These are phyloP conservation scores for Septoria linicola DNA, from an alignment of 2,329 filamentous ascomycete species.

Conservation along the genomic window DNA sequence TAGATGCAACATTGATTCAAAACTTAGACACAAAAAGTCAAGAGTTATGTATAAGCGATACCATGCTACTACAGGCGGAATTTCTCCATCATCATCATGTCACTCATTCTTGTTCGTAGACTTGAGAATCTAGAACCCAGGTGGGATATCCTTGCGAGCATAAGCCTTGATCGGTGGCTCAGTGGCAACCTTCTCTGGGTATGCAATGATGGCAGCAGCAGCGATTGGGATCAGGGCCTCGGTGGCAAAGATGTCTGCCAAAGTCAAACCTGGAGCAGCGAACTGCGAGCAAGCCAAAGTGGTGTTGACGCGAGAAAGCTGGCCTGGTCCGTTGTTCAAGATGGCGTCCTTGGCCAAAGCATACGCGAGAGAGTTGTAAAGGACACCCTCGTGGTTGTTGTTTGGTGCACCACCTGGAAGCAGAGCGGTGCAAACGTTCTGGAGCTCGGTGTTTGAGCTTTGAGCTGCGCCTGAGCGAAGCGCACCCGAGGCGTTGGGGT, in stretches of 20 bases:
- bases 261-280: constrained; percentile 40
- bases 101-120: background rate
- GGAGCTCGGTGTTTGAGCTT: constrained; percentile 53
- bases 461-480: constrained; percentile 46
- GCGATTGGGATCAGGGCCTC: constrained; percentile 43
- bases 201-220: constrained; percentile 37
- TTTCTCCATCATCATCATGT: background rate
- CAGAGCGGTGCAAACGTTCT: constrained; percentile 42
- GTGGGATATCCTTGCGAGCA: constrained; percentile 34
- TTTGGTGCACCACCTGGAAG: constrained; percentile 42
- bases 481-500: constrained; percentile 48
- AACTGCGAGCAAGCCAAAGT: constrained; percentile 40
- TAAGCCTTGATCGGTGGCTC: constrained; percentile 46
- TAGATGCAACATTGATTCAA: background rate
- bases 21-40: no score
- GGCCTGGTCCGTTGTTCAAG: constrained; percentile 46
- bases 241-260: constrained; percentile 47
- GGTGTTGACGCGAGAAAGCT: constrained; percentile 41
- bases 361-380: constrained; percentile 50
- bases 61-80: no score
- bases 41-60: no score
- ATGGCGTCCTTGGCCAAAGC: constrained; percentile 50
- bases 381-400: constrained; percentile 51
- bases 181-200: constrained; percentile 36
- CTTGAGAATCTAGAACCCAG: constrained; percentile 1